Evolutionary conservation across 257 asterid species (phyloP).

Genomic region (Solanum infundibuliforme): DNA sequence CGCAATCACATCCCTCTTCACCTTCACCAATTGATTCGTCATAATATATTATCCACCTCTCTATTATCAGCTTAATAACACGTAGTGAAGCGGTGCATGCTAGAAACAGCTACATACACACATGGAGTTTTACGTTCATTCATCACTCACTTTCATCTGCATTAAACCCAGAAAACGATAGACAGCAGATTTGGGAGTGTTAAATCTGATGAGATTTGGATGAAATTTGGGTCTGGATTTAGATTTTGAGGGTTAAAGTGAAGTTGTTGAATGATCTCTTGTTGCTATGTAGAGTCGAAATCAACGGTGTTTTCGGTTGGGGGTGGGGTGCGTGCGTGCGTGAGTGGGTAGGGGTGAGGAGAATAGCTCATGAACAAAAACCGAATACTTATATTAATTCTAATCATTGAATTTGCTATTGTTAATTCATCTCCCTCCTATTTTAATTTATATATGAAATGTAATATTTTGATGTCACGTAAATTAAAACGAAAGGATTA

Average conservation of each 20-base stretch:
- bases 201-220: not conserved
- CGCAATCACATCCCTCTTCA: slow-evolving; percentile 58
- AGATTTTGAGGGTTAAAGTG: slow-evolving; percentile 16
- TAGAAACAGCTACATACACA: slow-evolving; percentile 15
- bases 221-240: slow-evolving; percentile 19
- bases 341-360: not conserved
- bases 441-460: no score
- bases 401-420: not conserved
- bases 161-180: slow-evolving; percentile 28
- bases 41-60: slow-evolving; percentile 17
- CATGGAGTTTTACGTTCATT: slow-evolving; percentile 57
- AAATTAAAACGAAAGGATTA: no score
- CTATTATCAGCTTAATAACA: not conserved
- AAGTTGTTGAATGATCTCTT: slow-evolving; percentile 2
- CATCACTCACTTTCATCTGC: slow-evolving; percentile 30
- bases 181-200: not conserved
- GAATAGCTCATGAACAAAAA: not conserved
- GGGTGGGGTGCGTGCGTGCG: not conserved
- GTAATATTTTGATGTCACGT: not conserved
- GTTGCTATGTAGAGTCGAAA: slow-evolving; percentile 1
- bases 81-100: slow-evolving; percentile 5
- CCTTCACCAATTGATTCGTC: slow-evolving; percentile 85
- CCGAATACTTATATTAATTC: not conserved
- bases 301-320: not conserved
- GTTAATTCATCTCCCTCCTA: not conserved